Evolutionary conservation across 2,329 filamentous ascomycete species (phyloP).

Genomic region (Venturia carpophila): DNA sequence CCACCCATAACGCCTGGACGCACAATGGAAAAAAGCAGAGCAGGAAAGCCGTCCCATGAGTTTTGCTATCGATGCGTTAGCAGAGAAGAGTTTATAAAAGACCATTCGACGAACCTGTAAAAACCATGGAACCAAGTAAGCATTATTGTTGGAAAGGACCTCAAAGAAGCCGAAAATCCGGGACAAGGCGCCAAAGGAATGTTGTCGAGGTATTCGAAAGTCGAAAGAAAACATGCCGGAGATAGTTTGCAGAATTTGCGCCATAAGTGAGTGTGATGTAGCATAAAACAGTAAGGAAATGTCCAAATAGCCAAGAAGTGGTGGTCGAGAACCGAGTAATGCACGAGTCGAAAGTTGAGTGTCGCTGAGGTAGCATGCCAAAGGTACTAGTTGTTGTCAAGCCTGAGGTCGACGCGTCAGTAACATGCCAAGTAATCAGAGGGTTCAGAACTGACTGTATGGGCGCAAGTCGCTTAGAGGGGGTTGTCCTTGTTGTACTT

Average conservation of each 20-base stretch:
- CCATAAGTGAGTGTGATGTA: slow-evolving; percentile 9
- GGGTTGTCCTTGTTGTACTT: slow-evolving; percentile 16
- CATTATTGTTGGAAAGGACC: neutral
- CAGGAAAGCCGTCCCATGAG: neutral
- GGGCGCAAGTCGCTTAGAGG: neutral
- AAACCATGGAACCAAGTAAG: neutral
- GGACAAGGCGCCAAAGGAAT: neutral
- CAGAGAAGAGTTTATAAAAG: neutral
- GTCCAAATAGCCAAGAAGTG: slow-evolving; percentile 4
- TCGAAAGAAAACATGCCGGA: slow-evolving; percentile 5
- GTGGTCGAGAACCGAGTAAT: neutral
- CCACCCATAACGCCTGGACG: neutral
- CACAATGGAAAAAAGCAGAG: neutral
- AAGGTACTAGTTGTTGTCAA: neutral
- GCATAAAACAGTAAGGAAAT: slow-evolving; percentile 6
- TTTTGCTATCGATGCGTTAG: neutral
- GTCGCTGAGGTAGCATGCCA: neutral
- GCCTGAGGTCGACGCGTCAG: neutral
- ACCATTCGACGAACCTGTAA: neutral
- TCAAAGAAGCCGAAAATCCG: neutral
- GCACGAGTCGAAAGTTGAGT: neutral
- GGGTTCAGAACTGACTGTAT: neutral
- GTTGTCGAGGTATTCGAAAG: neutral
- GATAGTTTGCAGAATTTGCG: neutral
- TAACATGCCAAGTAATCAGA: neutral